These are phyloP conservation scores for Fremontodendron californicum DNA, from an alignment of 345 rosid species.

Conservation along the genomic window DNA sequence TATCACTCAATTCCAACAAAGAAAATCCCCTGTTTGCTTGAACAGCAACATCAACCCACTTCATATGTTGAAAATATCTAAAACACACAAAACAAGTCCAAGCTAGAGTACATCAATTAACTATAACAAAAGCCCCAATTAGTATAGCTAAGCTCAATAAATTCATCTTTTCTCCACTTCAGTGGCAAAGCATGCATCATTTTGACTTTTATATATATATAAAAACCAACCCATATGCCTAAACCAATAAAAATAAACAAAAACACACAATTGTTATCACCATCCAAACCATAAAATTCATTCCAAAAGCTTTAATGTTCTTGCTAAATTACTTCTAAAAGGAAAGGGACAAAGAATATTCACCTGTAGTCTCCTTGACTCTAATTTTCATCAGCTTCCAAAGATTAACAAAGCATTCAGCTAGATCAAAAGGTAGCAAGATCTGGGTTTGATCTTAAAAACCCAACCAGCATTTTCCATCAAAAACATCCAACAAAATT, in stretches of 20 bases:
- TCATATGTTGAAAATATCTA: background rate
- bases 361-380: constrained; percentile 17
- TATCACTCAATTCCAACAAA: constrained; percentile 8
- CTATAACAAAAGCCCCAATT: background rate
- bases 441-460: constrained; percentile 36
- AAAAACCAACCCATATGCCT: constrained; percentile 12
- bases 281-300: background rate
- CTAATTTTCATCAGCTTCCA: background rate
- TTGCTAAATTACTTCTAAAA: background rate
- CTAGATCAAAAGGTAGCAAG: constrained; percentile 18
- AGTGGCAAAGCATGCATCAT: background rate
- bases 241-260: constrained; percentile 9
- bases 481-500: constrained; percentile 19
- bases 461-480: constrained; percentile 14
- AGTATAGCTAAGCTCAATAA: background rate
- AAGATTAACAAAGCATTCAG: background rate
- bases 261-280: background rate
- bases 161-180: background rate
- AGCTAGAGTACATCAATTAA: constrained; percentile 9
- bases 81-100: background rate
- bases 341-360: constrained; percentile 5
- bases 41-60: constrained; percentile 20
- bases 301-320: constrained; percentile 11
- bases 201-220: constrained; percentile 4
- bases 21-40: constrained; percentile 19